Evolutionary conservation across 1,284 basidiomycete species (phyloP), one percentile per base, ranked within the genome.

Genomic region (Boletus semigastroideus): DNA sequence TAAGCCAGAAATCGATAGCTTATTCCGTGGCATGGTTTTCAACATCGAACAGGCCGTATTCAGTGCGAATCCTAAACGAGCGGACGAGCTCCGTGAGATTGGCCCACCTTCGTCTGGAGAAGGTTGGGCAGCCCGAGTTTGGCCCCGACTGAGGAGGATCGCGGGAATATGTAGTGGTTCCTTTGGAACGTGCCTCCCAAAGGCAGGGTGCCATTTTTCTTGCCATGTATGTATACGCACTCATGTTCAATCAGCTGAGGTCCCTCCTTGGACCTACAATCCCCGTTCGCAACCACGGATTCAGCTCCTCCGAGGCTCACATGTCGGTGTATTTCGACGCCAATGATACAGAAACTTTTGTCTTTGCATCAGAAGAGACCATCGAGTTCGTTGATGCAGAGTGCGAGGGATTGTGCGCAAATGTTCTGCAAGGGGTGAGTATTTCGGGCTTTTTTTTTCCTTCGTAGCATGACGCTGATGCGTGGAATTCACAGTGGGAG

Each of bases 51-150:
- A 56, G 50, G 39, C 9, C 1, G 28, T 37, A n/a, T 53, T 62
- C 17, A 25, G 16, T 17, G 51, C 45, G 5, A 27, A 52, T 14
- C 54, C 59, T 6, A 17, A 27, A 14, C 56, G 54, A 9, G 60
- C 51, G 2, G 48, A 46, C 7, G 50, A 52, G 22, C 58, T 61
- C 25, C 34, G 28, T 33, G 28, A 19, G 14, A 49, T 63, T 45
- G 48, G 57, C 4, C 52, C 49, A n/a, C 59, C 59, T 41, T 53
- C 45, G n/a, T 49, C 50, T 1, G 45, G 41, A 31, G 42, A 38
- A 19, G 61, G 54, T 25, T 61, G 59, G 61, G 46, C 52, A 7
- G 48, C 40, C 9, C 48, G 31, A n/a, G 48, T 55, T 6, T 63
- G 56, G 51, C 53, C 51, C 33, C 47, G 52, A 11, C 30, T 62